These are phyloP conservation scores for Trichoderma cornu-damae DNA, from an alignment of 2,329 filamentous ascomycete genomes.

Conservation along the genomic window DNA sequence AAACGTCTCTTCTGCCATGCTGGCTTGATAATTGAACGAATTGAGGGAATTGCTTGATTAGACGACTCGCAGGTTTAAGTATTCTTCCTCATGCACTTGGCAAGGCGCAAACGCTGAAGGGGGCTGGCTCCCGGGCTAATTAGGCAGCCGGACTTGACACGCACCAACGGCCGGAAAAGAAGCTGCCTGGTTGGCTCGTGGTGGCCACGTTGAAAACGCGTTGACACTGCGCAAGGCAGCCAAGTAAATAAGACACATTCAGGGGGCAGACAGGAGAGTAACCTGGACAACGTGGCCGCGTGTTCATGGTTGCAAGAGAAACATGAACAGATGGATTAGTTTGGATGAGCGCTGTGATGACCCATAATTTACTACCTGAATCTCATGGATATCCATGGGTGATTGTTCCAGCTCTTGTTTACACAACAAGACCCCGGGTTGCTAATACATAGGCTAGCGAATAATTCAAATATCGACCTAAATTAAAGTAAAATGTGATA, in stretches of 20 bases:
- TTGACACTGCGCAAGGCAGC: slow-evolving; percentile 9
- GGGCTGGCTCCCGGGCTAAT: neutral
- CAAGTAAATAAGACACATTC: neutral
- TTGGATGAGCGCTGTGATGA: neutral
- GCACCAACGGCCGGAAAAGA: neutral
- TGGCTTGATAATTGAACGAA: neutral
- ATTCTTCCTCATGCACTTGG: neutral
- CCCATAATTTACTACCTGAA: too few relatives aligned
- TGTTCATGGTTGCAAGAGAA: neutral
- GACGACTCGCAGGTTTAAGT: neutral
- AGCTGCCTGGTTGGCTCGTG: slow-evolving; percentile 13
- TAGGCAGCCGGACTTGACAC: slow-evolving; percentile 6
- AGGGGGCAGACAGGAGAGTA: neutral
- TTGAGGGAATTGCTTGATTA: neutral
- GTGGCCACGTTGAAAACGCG: neutral
- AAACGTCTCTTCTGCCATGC: slow-evolving; percentile 5
- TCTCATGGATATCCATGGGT: too few relatives aligned
- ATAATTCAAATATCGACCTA: too few relatives aligned
- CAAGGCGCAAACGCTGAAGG: neutral
- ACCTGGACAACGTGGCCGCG: neutral
- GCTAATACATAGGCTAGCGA: too few relatives aligned
- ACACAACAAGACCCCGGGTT: too few relatives aligned
- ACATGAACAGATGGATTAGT: too few relatives aligned
- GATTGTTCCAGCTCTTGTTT: too few relatives aligned
- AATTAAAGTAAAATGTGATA: too few relatives aligned